Percentiles rank a stretch among this genome's conserved stretches.
Conservation (phyloP, 1,139 yeast genomes). For the Meyerozyma sp. region DNA sequence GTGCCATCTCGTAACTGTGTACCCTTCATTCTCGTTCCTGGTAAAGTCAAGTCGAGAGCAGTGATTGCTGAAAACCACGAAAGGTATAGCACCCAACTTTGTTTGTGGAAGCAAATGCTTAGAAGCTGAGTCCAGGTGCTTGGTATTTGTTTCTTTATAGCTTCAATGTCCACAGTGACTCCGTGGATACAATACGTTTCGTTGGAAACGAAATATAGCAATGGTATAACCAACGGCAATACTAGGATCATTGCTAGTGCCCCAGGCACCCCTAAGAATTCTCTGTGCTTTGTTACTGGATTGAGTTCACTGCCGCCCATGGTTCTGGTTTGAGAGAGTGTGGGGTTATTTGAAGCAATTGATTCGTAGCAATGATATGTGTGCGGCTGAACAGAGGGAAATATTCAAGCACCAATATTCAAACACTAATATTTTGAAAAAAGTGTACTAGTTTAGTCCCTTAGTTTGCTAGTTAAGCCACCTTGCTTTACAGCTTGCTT, state of each 20-base stretch:
- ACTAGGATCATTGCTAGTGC: slow-evolving; percentile 61
- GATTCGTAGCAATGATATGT: too few species aligned
- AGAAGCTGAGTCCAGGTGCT: slow-evolving; percentile 18
- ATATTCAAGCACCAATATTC: too few species aligned
- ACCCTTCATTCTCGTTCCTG: slow-evolving; percentile 69
- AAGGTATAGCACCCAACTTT: slow-evolving; percentile 59
- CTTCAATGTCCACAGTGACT: slow-evolving; percentile 23
- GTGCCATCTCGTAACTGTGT: slow-evolving; percentile 72
- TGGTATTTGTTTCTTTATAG: slow-evolving; percentile 27
- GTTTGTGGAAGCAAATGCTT: slow-evolving; percentile 27
- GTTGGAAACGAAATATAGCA: slow-evolving; percentile 55
- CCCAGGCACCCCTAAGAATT: slow-evolving; percentile 77
- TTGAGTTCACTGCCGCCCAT: slow-evolving; percentile 35
- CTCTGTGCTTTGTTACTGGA: slow-evolving; percentile 65
- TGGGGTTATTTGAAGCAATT: background rate
- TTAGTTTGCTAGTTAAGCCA: too few species aligned
- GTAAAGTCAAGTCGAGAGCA: slow-evolving; percentile 59
- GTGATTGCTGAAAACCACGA: slow-evolving; percentile 70
- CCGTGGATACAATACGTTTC: slow-evolving; percentile 51
- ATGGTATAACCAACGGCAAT: slow-evolving; percentile 58
- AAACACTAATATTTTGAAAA: too few species aligned
- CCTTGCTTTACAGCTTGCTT: too few species aligned
- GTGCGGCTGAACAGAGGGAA: too few species aligned
- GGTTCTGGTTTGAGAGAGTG: background rate
- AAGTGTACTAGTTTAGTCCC: too few species aligned